phyloP scores from a whole-genome alignment of 2,329 filamentous ascomycete genomes.

The Alternaria arbusti region DNA sequence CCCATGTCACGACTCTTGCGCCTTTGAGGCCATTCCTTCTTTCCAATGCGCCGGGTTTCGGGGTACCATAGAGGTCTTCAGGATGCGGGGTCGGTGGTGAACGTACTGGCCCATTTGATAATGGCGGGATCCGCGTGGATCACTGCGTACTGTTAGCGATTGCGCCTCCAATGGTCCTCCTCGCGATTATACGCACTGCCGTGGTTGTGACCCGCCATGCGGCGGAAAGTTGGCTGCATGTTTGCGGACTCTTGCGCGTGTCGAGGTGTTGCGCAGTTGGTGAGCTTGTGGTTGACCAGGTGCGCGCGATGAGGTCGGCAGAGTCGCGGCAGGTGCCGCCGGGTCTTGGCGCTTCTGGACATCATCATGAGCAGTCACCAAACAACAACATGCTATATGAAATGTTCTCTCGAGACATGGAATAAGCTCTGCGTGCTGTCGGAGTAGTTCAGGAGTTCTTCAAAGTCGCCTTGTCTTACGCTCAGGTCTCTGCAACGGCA shows the following conservation, averaged over 20 bases:
- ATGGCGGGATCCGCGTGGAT: slow-evolving; percentile 62
- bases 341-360: slow-evolving; percentile 21
- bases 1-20: neutral
- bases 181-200: slow-evolving; percentile 21
- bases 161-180: slow-evolving; percentile 10
- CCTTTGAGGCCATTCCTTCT: neutral
- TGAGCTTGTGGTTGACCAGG: slow-evolving; percentile 16
- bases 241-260: slow-evolving; percentile 20
- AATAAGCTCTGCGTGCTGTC: neutral
- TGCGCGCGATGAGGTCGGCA: slow-evolving; percentile 24
- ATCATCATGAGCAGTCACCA: neutral
- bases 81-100: slow-evolving; percentile 45
- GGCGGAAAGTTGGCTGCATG: slow-evolving; percentile 20
- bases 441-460: no score
- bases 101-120: slow-evolving; percentile 61
- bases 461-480: neutral
- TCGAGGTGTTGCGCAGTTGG: slow-evolving; percentile 8
- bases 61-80: neutral
- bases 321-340: slow-evolving; percentile 17
- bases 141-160: slow-evolving; percentile 47
- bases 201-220: slow-evolving; percentile 39
- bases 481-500: no score
- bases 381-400: neutral
- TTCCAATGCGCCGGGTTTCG: no score
- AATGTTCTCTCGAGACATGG: neutral